These are phyloP conservation scores for Zasmidium citrigriseum DNA, from an alignment of 2,329 filamentous ascomycete species.

Conservation along the genomic window DNA sequence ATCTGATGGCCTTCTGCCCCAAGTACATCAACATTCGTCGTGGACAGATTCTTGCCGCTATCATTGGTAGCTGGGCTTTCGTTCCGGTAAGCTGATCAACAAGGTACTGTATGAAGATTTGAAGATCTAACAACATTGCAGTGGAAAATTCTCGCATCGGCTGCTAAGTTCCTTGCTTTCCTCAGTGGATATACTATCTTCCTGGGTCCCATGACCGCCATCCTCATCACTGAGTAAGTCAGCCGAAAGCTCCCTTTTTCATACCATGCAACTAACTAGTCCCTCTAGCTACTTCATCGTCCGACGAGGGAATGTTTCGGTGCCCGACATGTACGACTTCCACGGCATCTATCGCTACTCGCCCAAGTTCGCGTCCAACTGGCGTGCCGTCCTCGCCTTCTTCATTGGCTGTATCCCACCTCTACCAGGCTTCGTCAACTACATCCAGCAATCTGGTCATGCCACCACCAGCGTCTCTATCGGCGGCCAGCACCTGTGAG, in stretches of 20 bases:
- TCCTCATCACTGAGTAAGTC: conserved; percentile 56
- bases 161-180: conserved; percentile 39
- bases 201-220: conserved; percentile 62
- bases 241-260: too few relatives aligned
- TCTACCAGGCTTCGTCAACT: conserved; percentile 56
- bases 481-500: conserved; percentile 54
- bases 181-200: conserved; percentile 68
- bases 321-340: conserved; percentile 54
- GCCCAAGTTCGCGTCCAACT: conserved; percentile 52
- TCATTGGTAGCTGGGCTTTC: conserved; percentile 40
- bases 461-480: conserved; percentile 39
- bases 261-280: too few relatives aligned
- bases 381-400: conserved; percentile 60
- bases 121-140: not conserved
- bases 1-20: conserved; percentile 54
- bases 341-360: conserved; percentile 54
- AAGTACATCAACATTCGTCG: conserved; percentile 50
- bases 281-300: conserved; percentile 53
- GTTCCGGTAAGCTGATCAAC: conserved; percentile 32
- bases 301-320: conserved; percentile 50
- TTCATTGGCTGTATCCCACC: conserved; percentile 57
- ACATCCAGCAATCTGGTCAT: conserved; percentile 38
- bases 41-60: conserved; percentile 37
- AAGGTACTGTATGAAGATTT: not conserved
- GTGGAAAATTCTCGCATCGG: conserved; percentile 40